Percentiles rank a stretch among this genome's conserved stretches.
These are phyloP conservation scores for Leucoagaricus sp. DNA, from an alignment of 1,284 basidiomycete species.

Conservation along the genomic window DNA sequence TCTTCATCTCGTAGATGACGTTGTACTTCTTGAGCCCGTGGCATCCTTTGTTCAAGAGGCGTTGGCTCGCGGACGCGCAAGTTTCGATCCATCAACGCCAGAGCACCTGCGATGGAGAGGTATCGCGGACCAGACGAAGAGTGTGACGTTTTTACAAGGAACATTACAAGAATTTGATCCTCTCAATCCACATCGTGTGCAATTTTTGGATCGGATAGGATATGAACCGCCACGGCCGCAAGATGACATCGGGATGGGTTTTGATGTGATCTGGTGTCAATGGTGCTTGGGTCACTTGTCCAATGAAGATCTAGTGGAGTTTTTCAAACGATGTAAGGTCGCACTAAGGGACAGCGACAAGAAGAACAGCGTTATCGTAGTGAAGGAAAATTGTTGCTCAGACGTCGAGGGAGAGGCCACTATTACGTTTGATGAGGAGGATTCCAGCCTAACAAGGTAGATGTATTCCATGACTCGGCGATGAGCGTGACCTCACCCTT, in stretches of 20 bases:
- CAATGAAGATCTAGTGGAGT: slow-evolving; percentile 75
- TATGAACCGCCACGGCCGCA: slow-evolving; percentile 40
- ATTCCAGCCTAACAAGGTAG: slow-evolving; percentile 87
- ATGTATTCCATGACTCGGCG: slow-evolving; percentile 1
- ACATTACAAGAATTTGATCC: slow-evolving; percentile 82
- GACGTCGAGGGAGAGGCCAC: slow-evolving; percentile 56
- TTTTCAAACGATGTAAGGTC: slow-evolving; percentile 63
- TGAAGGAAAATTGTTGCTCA: slow-evolving; percentile 90
- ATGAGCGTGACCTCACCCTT: neutral
- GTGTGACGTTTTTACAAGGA: slow-evolving; percentile 79
- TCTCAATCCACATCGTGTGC: slow-evolving; percentile 38
- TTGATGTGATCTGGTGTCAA: slow-evolving; percentile 91
- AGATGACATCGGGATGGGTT: slow-evolving; percentile 52
- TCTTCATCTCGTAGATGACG: slow-evolving; percentile 81
- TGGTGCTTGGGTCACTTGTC: slow-evolving; percentile 93
- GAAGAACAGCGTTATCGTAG: slow-evolving; percentile 66
- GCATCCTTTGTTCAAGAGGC: slow-evolving; percentile 76
- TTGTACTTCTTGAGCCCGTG: slow-evolving; percentile 88
- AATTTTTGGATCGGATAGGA: slow-evolving; percentile 60
- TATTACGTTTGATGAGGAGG: slow-evolving; percentile 80
- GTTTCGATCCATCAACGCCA: slow-evolving; percentile 22
- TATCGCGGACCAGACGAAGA: slow-evolving; percentile 62
- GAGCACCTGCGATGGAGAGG: slow-evolving; percentile 60
- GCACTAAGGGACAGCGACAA: slow-evolving; percentile 47
- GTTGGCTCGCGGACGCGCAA: slow-evolving; percentile 48